These are phyloP conservation scores for Trichoderma atroviride DNA, from an alignment of 2,329 filamentous ascomycete genomes.

Conservation along the genomic window DNA sequence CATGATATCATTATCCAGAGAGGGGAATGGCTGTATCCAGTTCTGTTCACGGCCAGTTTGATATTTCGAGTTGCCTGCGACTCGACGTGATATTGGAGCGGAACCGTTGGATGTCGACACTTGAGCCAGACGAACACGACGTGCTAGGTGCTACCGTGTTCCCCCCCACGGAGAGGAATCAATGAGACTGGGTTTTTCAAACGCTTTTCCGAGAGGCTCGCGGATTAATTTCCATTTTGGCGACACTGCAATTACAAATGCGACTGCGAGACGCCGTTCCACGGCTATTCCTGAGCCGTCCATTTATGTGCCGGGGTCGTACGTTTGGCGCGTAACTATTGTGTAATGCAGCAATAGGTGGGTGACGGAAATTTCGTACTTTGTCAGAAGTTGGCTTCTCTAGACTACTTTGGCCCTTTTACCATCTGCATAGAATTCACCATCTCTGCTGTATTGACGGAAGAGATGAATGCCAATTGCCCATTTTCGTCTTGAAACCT, in stretches of 20 bases:
- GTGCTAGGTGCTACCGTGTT: neutral
- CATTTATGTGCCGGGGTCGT: neutral
- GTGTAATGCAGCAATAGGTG: neutral
- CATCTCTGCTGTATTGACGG: neutral
- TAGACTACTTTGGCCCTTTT: neutral
- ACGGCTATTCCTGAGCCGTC: neutral
- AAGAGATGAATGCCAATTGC: neutral
- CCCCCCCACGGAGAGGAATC: neutral
- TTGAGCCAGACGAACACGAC: neutral
- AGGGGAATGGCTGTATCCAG: neutral
- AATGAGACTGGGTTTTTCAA: neutral
- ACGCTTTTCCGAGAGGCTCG: neutral
- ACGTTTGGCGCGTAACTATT: neutral
- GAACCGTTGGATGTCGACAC: neutral
- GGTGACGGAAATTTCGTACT: neutral
- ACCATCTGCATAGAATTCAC: neutral
- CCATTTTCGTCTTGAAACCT: neutral
- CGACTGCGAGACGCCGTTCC: neutral
- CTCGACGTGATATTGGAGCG: neutral
- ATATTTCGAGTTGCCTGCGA: neutral
- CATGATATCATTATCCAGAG: neutral
- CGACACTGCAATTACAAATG: neutral
- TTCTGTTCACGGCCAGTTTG: neutral
- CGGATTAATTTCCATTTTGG: neutral
- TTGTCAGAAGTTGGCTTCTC: neutral